Percentiles rank a stretch among this genome's conserved stretches.
These are phyloP conservation scores for Entomortierella chlamydospora DNA, from an alignment of 192 early-diverging fungal genomes.

Conservation along the genomic window DNA sequence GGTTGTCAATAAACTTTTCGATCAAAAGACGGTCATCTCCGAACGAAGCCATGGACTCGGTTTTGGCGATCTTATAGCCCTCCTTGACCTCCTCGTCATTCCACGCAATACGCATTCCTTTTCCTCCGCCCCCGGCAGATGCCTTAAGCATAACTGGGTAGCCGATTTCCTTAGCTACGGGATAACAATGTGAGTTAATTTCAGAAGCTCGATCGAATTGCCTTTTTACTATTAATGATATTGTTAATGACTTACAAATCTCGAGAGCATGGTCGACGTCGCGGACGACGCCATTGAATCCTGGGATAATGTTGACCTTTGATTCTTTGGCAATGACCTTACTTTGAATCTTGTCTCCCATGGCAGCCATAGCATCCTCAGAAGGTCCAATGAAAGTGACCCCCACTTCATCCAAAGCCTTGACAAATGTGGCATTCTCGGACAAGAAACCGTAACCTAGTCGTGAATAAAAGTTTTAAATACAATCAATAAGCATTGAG, in stretches of 20 bases:
- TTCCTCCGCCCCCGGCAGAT: conserved; percentile 84
- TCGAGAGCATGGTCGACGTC: conserved; percentile 79
- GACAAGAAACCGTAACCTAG: conserved; percentile 91
- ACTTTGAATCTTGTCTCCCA: conserved; percentile 87
- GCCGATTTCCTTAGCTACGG: conserved; percentile 69
- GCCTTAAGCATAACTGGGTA: conserved; percentile 91
- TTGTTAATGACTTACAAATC: conserved; percentile 68
- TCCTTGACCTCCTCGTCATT: conserved; percentile 74
- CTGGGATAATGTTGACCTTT: conserved; percentile 85
- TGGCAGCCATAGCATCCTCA: conserved; percentile 74
- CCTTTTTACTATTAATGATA: too few relatives aligned
- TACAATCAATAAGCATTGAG: too few relatives aligned
- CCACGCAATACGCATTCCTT: conserved; percentile 87
- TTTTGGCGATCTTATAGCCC: conserved; percentile 80
- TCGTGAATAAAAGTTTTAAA: conserved; percentile 1
- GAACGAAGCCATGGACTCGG: conserved; percentile 86
- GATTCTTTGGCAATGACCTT: conserved; percentile 80
- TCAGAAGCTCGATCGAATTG: too few relatives aligned
- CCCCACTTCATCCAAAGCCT: conserved; percentile 76
- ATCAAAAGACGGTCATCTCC: conserved; percentile 91
- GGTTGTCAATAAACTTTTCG: conserved; percentile 92
- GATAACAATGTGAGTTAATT: neutral
- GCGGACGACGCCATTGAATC: conserved; percentile 85
- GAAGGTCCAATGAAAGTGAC: conserved; percentile 82
- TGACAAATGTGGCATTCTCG: conserved; percentile 89